These are phyloP conservation scores for Amanita molliuscula DNA, from an alignment of 768 basidiomycete genomes.

Conservation along the genomic window DNA sequence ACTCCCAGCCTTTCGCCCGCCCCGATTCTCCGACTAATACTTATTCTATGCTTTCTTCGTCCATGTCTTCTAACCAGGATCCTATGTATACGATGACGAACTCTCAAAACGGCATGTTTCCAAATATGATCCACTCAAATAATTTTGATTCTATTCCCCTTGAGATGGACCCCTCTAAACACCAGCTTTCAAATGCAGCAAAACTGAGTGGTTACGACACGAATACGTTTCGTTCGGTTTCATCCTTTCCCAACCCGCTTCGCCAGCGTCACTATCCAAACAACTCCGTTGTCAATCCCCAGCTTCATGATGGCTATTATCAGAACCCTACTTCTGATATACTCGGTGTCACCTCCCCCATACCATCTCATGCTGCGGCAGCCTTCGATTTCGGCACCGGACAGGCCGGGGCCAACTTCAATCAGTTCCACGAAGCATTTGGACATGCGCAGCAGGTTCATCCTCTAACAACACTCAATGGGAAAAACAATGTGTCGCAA, in stretches of 20 bases:
- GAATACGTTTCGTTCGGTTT: slow-evolving; percentile 24
- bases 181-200: slow-evolving; percentile 18
- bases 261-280: slow-evolving; percentile 29
- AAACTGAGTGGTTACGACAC: slow-evolving; percentile 26
- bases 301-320: slow-evolving; percentile 17
- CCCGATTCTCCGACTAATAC: slow-evolving; percentile 41
- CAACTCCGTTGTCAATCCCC: slow-evolving; percentile 21
- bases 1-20: slow-evolving; percentile 27
- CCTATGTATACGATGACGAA: slow-evolving; percentile 22
- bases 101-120: slow-evolving; percentile 23
- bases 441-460: slow-evolving; percentile 1
- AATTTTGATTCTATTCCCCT: slow-evolving; percentile 22
- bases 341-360: slow-evolving; percentile 27
- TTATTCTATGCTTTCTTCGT: slow-evolving; percentile 21
- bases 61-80: slow-evolving; percentile 13
- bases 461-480: neutral
- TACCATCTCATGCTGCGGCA: slow-evolving; percentile 24
- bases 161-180: slow-evolving; percentile 28
- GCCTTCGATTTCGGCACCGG: slow-evolving; percentile 23
- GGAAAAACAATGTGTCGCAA: slow-evolving; percentile 3
- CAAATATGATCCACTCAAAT: slow-evolving; percentile 22
- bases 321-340: slow-evolving; percentile 22
- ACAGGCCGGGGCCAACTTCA: slow-evolving; percentile 11
- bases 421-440: slow-evolving; percentile 1
- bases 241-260: slow-evolving; percentile 27